Evolutionary conservation across 2,329 filamentous ascomycete genomes (phyloP).

Genomic region (Neopestalotiopsis rosae): DNA sequence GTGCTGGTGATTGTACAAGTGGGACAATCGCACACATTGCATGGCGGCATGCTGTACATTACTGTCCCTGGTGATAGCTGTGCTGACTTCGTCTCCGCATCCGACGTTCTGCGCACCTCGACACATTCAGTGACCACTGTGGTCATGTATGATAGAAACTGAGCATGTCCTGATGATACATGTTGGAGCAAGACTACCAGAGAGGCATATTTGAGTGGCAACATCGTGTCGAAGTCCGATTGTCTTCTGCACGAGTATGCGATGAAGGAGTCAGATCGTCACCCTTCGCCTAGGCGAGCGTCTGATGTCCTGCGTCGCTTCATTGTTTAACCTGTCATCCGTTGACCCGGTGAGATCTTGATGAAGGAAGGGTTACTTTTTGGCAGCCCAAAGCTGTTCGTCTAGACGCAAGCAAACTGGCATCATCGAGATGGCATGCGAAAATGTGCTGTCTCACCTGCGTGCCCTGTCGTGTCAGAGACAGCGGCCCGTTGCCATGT

Average conservation of each 20-base stretch:
- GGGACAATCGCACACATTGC: slow-evolving; percentile 24
- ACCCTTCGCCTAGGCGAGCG: background rate
- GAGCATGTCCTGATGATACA: background rate
- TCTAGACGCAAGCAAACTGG: background rate
- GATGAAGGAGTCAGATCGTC: background rate
- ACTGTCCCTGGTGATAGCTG: background rate
- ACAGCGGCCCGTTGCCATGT: background rate
- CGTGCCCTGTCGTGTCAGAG: background rate
- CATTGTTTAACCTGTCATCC: background rate
- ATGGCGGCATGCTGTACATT: slow-evolving; percentile 27
- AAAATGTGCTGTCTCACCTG: background rate
- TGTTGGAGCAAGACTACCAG: background rate
- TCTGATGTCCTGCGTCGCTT: background rate
- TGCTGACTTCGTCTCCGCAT: background rate
- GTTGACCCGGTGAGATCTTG: background rate
- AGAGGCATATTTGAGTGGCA: background rate
- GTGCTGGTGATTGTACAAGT: slow-evolving; percentile 27
- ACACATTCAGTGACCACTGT: slow-evolving; percentile 10
- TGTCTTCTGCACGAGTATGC: background rate
- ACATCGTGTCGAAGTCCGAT: background rate
- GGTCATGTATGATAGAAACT: background rate
- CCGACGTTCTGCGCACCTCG: background rate
- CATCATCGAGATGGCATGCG: background rate
- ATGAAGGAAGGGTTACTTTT: background rate
- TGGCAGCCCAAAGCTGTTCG: background rate